These are phyloP conservation scores for Syzygium malaccense DNA, from an alignment of 441 rosid species.

Conservation along the genomic window DNA sequence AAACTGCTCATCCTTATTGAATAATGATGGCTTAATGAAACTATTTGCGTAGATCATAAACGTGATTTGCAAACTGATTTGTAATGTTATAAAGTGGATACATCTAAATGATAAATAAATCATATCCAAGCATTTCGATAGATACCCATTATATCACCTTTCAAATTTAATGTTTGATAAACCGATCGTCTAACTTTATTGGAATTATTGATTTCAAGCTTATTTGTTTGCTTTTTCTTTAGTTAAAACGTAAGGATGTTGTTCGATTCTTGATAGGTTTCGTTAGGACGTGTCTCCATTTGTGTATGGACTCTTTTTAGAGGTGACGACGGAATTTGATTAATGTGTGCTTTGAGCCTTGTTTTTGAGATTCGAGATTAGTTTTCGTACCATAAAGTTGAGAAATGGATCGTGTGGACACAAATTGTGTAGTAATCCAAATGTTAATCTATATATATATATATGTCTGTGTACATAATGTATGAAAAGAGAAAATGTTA, in stretches of 20 bases:
- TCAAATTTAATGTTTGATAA: not conserved
- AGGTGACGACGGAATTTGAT: not conserved
- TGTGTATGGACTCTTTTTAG: not conserved
- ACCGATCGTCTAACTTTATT: not conserved
- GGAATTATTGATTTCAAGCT: not conserved
- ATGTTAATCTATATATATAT: too few species aligned
- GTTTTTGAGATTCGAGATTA: too few species aligned
- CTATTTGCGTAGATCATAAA: not conserved
- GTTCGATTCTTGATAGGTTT: not conserved
- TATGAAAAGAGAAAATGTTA: too few species aligned
- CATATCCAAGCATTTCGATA: not conserved
- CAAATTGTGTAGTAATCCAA: too few species aligned
- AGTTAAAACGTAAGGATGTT: rapidly evolving
- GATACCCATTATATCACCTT: not conserved
- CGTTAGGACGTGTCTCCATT: rapidly evolving
- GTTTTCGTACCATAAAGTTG: too few species aligned
- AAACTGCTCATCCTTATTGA: too few species aligned
- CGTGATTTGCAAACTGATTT: not conserved
- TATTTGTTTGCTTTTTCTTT: not conserved
- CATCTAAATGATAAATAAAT: not conserved
- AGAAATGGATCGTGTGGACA: too few species aligned
- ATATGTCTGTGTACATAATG: too few species aligned
- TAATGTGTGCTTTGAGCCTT: not conserved
- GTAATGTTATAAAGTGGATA: not conserved
- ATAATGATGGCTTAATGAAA: not conserved